phyloP scores from a whole-genome alignment of 2,329 filamentous ascomycete genomes.

The Ceratocystis alfenasii region DNA sequence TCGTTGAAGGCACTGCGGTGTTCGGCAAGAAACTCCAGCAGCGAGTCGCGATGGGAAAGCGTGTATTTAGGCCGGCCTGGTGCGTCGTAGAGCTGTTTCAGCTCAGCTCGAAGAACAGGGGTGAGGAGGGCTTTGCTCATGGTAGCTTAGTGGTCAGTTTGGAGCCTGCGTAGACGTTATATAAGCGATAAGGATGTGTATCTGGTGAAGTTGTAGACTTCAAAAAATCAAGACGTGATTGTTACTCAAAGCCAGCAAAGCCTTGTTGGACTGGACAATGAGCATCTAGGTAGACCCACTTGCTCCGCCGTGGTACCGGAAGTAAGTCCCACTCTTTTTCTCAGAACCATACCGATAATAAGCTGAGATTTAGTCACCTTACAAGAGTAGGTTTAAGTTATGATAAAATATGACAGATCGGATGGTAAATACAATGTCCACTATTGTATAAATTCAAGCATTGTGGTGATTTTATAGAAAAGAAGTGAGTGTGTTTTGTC shows the following conservation, averaged over 20 bases:
- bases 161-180: not conserved
- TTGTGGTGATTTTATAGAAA: too few species aligned
- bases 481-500: too few species aligned
- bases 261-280: not conserved
- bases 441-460: too few species aligned
- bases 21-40: conserved; percentile 13
- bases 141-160: not conserved
- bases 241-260: not conserved
- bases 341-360: not conserved
- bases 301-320: not conserved
- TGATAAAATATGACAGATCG: too few species aligned
- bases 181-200: not conserved
- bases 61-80: conserved; percentile 17
- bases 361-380: not conserved
- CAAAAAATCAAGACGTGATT: not conserved
- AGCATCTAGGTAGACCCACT: not conserved
- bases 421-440: too few species aligned
- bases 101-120: not conserved
- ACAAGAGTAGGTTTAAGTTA: not conserved
- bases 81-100: conserved; percentile 12
- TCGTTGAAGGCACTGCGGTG: conserved; percentile 16
- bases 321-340: not conserved
- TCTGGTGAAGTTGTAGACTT: not conserved
- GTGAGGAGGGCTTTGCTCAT: conserved; percentile 12
- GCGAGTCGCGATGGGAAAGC: conserved; percentile 16